Base-by-base conservation (phyloP, 1,139 yeast genomes). In the Geotrichum klebahnii region DNA sequence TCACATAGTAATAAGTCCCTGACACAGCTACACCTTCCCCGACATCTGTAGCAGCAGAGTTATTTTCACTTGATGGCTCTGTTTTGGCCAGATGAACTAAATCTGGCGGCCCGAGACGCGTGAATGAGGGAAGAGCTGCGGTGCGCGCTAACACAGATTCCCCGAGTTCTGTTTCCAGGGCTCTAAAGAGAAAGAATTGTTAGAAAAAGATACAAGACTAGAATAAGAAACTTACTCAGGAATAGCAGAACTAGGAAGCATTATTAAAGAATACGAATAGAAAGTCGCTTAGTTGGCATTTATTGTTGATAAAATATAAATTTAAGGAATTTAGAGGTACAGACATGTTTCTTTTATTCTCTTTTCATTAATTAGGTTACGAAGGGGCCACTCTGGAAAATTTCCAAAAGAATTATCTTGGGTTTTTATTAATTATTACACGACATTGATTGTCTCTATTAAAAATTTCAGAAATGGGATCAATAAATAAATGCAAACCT, bases 21-120 rank as follows among this genome's bases (percentile, higher is more conserved):
- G 6, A 9, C 8, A 34, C 38, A 10, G 85, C 82, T 24, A 73
- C 72, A 33, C 61, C 55, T 57, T 73, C 60, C 64, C 73, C 55
- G 61, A 66, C 42, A 62, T 74, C 59, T 51, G 79, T 77, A 51
- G 77, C 77, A 38, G 60, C 59, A 10, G 22, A 14, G 23, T 19
- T 16, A n/a, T 8, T 32, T 14, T 12, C 6, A 8, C 16, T 6
- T 5, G 35, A 9, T 9, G 38, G 17, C 10, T 31, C 34, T 6
- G 61, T 57, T 48, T 73, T 75, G 28, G 82, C 70, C 28, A 81
- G 62, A 62, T 86, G 94, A 46, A 94, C 85, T 57, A 90, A 72
- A 70, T 90, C 97, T 5, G 96, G 90, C 0, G 96, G 96, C 0
- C 98, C 98, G 49, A 90, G 64, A 41, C 77, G 78, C 50, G 71